These are phyloP conservation scores for Coniella vitis DNA, from an alignment of 2,329 filamentous ascomycete species.

Conservation along the genomic window DNA sequence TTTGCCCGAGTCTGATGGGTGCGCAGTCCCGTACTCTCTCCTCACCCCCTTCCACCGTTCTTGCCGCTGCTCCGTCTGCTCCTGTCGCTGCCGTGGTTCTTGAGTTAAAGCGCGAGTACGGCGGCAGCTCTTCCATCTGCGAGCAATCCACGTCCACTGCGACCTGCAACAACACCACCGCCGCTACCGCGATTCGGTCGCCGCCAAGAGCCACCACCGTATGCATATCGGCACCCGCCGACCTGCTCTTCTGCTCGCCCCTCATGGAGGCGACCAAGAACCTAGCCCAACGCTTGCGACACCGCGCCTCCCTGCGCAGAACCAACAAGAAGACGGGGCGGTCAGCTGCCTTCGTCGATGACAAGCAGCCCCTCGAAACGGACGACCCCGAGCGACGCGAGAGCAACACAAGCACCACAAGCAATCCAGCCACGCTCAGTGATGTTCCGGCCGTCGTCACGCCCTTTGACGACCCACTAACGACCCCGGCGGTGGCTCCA, in stretches of 20 bases:
- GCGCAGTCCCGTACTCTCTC: too few species aligned
- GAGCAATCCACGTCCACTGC: neutral
- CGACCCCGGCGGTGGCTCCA: conserved; percentile 14
- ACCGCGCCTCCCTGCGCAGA: conserved; percentile 11
- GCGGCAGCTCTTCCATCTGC: neutral
- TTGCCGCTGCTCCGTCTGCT: neutral
- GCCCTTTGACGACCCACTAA: conserved; percentile 1
- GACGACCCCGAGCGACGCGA: neutral
- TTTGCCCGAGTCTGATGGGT: too few species aligned
- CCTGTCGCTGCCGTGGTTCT: neutral
- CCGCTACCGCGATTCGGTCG: neutral
- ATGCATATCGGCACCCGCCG: conserved; percentile 10
- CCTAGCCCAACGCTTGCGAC: conserved; percentile 13
- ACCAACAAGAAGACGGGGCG: conserved; percentile 1
- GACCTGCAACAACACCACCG: neutral
- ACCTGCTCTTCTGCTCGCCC: conserved; percentile 7
- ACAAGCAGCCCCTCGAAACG: neutral
- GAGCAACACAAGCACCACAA: neutral
- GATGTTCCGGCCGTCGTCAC: neutral
- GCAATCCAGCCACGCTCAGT: neutral
- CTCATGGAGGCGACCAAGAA: conserved; percentile 17
- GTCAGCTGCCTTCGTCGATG: neutral
- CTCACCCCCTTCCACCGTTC: neutral
- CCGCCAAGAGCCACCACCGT: neutral
- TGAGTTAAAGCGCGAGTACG: neutral